phyloP scores from a whole-genome alignment of 345 rosid species.

The Raphanus sativus region DNA sequence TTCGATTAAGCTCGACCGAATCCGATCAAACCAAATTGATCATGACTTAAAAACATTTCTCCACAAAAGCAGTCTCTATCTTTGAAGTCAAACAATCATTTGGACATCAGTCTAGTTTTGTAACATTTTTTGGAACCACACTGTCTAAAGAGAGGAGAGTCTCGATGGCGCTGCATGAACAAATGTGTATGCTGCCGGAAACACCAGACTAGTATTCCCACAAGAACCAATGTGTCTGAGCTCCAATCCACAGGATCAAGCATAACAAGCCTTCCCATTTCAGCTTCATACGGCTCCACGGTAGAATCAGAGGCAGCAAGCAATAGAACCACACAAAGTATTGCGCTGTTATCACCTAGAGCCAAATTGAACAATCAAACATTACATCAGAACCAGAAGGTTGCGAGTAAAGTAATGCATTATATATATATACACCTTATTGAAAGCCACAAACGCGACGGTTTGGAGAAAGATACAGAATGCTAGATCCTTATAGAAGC shows the following conservation, averaged over 20 bases:
- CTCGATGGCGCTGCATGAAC: not conserved
- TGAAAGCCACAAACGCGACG: constrained; percentile 88
- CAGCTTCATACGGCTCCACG: constrained; percentile 75
- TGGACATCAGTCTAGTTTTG: constrained; percentile 20
- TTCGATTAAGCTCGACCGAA: too few species aligned
- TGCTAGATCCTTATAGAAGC: constrained; percentile 64
- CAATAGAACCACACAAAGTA: constrained; percentile 94
- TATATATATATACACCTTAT: constrained; percentile 6
- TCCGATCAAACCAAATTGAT: too few species aligned
- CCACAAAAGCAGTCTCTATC: too few species aligned
- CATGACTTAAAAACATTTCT: too few species aligned
- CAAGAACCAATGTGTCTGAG: constrained; percentile 79
- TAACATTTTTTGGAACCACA: constrained; percentile 18
- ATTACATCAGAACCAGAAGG: too few species aligned
- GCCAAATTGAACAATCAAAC: too few species aligned
- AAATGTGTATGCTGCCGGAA: constrained; percentile 66
- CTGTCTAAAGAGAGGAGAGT: constrained; percentile 28
- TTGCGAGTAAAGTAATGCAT: too few species aligned
- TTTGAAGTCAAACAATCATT: too few species aligned
- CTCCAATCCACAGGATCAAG: constrained; percentile 65
- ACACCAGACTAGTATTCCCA: constrained; percentile 81
- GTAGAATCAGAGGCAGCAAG: constrained; percentile 74
- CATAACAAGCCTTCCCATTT: constrained; percentile 61
- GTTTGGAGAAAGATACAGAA: constrained; percentile 88
- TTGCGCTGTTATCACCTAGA: constrained; percentile 53